Percentiles rank a stretch among this genome's conserved stretches.
Conservation (phyloP, 2,329 filamentous ascomycete species). For the Nothophaeocryptopus gaeumannii region DNA sequence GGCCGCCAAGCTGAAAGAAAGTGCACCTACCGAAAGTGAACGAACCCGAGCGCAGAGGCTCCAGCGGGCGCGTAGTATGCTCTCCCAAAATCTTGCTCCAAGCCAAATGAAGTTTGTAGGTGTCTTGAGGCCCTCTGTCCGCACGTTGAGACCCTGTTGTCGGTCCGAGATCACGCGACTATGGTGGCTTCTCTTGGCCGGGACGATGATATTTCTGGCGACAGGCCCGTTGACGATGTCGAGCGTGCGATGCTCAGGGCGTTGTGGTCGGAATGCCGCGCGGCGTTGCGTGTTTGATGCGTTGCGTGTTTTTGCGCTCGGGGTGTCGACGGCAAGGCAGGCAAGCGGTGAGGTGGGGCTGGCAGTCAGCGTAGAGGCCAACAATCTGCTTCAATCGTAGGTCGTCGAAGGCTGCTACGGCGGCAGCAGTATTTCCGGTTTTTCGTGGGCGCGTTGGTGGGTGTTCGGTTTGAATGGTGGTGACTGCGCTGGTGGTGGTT, state of each 20-base stretch:
- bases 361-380: constrained; percentile 9
- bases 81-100: no score
- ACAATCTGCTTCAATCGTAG: background rate
- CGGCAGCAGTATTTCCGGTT: no score
- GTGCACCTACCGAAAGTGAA: constrained; percentile 29
- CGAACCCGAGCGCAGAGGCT: constrained; percentile 33
- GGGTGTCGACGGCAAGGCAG: background rate
- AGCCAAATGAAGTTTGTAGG: constrained; percentile 2
- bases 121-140: constrained; percentile 1
- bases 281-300: background rate
- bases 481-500: no score
- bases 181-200: constrained; percentile 1
- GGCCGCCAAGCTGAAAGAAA: constrained; percentile 5
- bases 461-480: no score
- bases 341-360: constrained; percentile 6
- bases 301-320: background rate
- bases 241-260: background rate
- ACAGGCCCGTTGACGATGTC: background rate
- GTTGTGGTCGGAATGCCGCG: background rate
- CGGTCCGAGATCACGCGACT: constrained; percentile 18
- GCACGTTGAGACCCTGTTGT: constrained; percentile 15
- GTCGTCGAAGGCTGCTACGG: background rate
- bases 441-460: no score
- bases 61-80: constrained; percentile 4
- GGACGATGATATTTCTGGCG: background rate